Evolutionary conservation across 345 rosid genomes (phyloP).

Genomic region (Psidium friedrichsthalianum): DNA sequence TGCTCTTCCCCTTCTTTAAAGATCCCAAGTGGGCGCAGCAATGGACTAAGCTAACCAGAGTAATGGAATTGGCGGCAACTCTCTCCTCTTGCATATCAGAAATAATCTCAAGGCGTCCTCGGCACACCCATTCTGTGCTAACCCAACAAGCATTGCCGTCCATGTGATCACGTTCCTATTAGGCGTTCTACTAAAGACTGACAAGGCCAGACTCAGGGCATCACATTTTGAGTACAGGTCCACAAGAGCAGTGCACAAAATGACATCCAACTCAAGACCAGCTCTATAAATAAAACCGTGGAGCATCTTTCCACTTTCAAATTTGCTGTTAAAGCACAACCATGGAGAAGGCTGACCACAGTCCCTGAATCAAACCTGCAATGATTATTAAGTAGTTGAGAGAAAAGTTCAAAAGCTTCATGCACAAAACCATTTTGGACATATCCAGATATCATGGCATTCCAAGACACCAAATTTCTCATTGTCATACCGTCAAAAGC

Average conservation of each 20-base stretch:
- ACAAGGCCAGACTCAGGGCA: conserved; percentile 7
- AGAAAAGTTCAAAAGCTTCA: conserved; percentile 12
- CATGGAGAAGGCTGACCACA: conserved; percentile 13
- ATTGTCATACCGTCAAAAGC: conserved; percentile 3
- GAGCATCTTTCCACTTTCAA: conserved; percentile 10
- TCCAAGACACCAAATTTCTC: conserved; percentile 15
- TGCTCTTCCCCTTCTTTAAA: conserved; percentile 13
- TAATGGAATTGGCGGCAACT: conserved; percentile 16
- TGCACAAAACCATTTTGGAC: conserved; percentile 6
- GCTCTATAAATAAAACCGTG: conserved; percentile 4
- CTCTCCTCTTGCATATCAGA: conserved; percentile 19
- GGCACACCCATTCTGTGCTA: conserved; percentile 16
- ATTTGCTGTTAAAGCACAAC: conserved; percentile 8
- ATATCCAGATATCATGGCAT: conserved; percentile 19
- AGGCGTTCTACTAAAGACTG: conserved; percentile 13
- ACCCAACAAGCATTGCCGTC: conserved; percentile 23
- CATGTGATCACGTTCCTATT: conserved; percentile 23
- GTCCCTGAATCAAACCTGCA: conserved; percentile 9
- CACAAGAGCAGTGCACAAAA: conserved; percentile 11
- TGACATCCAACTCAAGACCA: conserved; percentile 4
- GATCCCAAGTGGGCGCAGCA: conserved; percentile 20
- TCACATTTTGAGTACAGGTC: conserved; percentile 10
- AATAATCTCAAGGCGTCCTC: conserved; percentile 19
- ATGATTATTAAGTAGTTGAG: not conserved
- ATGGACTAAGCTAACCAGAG: conserved; percentile 15